A percentile compares a stretch with the other conserved stretches of the same genome.
Conservation (phyloP, 805 yeast genomes). For the Cyberlindnera nakhonratchasimensis region DNA sequence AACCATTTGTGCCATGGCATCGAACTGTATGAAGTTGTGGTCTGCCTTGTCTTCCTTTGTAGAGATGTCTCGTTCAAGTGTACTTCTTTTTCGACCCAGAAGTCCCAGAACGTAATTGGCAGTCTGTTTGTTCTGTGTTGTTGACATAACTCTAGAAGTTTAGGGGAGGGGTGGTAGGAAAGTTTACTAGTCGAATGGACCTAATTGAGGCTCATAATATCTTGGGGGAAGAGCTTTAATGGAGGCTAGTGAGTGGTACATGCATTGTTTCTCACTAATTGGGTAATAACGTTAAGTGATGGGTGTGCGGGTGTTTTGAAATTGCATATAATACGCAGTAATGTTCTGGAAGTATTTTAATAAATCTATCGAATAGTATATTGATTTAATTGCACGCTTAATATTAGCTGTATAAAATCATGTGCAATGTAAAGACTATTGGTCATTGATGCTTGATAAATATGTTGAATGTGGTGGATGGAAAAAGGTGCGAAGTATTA, state of each 20-base stretch:
- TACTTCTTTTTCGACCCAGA: conserved; percentile 1
- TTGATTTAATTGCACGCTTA: no score
- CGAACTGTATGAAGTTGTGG: conserved; percentile 9
- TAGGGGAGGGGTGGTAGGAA: no score
- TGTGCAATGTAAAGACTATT: neutral
- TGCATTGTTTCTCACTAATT: conserved; percentile 4
- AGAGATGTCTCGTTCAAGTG: conserved; percentile 6
- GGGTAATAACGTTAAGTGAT: neutral
- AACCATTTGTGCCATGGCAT: conserved; percentile 19
- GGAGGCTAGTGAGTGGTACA: no score
- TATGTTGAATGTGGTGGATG: neutral
- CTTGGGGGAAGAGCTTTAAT: neutral
- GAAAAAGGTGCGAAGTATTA: neutral
- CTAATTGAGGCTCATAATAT: neutral
- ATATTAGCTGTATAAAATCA: neutral
- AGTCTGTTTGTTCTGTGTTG: conserved; percentile 1
- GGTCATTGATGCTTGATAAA: no score
- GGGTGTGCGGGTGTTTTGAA: conserved; percentile 5
- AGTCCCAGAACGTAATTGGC: conserved; percentile 6
- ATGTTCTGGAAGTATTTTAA: no score
- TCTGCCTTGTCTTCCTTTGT: conserved; percentile 1
- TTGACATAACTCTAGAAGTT: neutral
- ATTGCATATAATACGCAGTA: neutral
- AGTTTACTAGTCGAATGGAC: no score
- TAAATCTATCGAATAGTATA: no score